Evolutionary conservation across 2,329 filamentous ascomycete genomes (phyloP).

Genomic region (Triangularia verruculosa): DNA sequence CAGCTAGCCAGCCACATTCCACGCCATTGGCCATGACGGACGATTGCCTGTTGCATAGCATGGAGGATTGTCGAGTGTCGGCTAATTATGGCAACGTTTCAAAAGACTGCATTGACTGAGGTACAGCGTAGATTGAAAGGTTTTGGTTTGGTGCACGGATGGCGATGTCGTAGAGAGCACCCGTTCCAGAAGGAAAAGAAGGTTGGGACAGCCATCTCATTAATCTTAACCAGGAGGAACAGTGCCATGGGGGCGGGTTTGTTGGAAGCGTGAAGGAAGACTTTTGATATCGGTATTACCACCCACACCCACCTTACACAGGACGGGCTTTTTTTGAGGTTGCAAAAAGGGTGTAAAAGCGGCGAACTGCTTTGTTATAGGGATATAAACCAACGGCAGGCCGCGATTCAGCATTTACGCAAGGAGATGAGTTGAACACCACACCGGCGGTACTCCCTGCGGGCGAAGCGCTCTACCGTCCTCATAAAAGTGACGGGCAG

Average conservation of each 20-base stretch:
- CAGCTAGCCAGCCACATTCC: neutral
- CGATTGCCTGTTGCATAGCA: constrained; percentile 4
- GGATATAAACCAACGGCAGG: neutral
- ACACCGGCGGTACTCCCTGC: neutral
- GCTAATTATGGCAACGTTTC: constrained; percentile 26
- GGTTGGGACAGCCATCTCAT: constrained; percentile 1
- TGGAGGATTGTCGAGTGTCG: constrained; percentile 10
- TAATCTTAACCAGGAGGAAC: neutral
- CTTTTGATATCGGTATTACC: neutral
- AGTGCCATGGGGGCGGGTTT: neutral
- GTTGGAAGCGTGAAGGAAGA: neutral
- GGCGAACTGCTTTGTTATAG: neutral
- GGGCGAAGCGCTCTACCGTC: neutral
- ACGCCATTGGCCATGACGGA: neutral
- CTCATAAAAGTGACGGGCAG: constrained; percentile 6
- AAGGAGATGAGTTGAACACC: neutral
- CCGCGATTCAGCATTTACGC: neutral
- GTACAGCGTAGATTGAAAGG: neutral
- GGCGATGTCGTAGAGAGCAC: constrained; percentile 5
- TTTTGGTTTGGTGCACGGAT: constrained; percentile 11
- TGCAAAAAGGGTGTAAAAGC: neutral
- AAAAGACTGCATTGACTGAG: constrained; percentile 20
- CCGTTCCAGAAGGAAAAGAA: constrained; percentile 13
- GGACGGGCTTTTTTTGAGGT: neutral
- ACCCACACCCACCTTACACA: neutral